A percentile compares a stretch with the other conserved stretches of the same genome.
These are phyloP conservation scores for Sugiyamaella marilandica DNA, from an alignment of 805 yeast genomes.

Conservation along the genomic window DNA sequence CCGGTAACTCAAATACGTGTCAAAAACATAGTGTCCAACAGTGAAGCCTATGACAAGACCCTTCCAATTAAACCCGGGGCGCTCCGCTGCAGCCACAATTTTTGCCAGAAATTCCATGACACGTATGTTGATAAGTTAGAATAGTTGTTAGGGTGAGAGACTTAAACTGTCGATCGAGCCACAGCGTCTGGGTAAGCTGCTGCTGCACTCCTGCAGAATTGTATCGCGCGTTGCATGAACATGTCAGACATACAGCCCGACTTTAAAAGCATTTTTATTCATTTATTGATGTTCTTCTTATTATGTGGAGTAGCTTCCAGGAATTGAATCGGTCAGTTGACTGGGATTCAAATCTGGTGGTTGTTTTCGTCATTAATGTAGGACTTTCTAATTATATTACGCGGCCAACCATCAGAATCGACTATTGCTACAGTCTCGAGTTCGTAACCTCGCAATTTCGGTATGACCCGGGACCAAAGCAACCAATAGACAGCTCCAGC, in stretches of 20 bases:
- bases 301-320: no score
- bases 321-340: no score
- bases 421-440: conserved; percentile 14
- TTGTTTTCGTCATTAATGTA: neutral
- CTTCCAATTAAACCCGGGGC: conserved; percentile 76
- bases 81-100: conserved; percentile 53
- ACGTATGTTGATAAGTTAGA: neutral
- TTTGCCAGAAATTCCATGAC: neutral
- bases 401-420: conserved; percentile 14
- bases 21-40: conserved; percentile 69
- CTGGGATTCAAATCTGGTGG: no score
- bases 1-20: conserved; percentile 65
- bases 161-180: no score
- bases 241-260: no score
- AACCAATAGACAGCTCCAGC: conserved; percentile 62
- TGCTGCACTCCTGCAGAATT: no score
- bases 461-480: conserved; percentile 56
- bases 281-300: no score
- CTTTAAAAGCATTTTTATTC: no score
- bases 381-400: conserved; percentile 1
- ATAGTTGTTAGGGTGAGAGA: no score
- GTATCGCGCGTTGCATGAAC: no score
- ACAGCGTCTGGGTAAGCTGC: no score
- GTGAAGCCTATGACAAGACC: conserved; percentile 66
- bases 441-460: conserved; percentile 35